Evolutionary conservation across 768 basidiomycete species (phyloP).

Genomic region (Royoungia palumana): DNA sequence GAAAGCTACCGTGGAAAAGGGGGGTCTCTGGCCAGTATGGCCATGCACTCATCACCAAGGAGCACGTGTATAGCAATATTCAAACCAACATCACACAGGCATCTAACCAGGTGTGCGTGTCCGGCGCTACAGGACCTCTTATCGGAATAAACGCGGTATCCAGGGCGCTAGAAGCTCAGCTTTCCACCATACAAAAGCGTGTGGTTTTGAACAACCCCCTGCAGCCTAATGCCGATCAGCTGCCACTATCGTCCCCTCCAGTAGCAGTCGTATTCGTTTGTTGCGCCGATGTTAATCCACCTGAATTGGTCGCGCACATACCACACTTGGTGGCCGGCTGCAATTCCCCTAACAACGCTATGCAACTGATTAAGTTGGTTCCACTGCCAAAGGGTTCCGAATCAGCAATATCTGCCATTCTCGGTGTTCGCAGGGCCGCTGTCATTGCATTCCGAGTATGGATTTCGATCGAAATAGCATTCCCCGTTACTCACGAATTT

Average conservation of each 20-base stretch:
- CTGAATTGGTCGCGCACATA: slow-evolving; percentile 67
- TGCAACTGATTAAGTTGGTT: slow-evolving; percentile 50
- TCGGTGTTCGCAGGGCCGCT: slow-evolving; percentile 67
- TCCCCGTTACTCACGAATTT: slow-evolving; percentile 4
- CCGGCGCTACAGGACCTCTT: slow-evolving; percentile 38
- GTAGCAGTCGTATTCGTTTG: slow-evolving; percentile 60
- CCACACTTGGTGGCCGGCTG: slow-evolving; percentile 74
- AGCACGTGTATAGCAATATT: neutral
- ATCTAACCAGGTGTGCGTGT: neutral
- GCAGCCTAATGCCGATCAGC: neutral
- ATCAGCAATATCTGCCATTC: slow-evolving; percentile 47
- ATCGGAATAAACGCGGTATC: slow-evolving; percentile 84
- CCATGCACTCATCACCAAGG: slow-evolving; percentile 30
- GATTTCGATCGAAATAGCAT: neutral
- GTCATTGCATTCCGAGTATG: slow-evolving; percentile 67
- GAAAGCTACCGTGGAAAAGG: slow-evolving; percentile 7
- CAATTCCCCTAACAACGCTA: slow-evolving; percentile 45
- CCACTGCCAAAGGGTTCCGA: slow-evolving; percentile 70
- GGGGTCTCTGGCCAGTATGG: neutral
- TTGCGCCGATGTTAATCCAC: slow-evolving; percentile 70
- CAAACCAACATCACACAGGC: neutral
- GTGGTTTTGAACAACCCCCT: slow-evolving; percentile 1
- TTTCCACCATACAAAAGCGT: slow-evolving; percentile 30
- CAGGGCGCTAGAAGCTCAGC: slow-evolving; percentile 61
- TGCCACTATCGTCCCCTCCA: slow-evolving; percentile 7